Conservation (phyloP, 73 alveolate species). For the Uronychia setigera region DNA sequence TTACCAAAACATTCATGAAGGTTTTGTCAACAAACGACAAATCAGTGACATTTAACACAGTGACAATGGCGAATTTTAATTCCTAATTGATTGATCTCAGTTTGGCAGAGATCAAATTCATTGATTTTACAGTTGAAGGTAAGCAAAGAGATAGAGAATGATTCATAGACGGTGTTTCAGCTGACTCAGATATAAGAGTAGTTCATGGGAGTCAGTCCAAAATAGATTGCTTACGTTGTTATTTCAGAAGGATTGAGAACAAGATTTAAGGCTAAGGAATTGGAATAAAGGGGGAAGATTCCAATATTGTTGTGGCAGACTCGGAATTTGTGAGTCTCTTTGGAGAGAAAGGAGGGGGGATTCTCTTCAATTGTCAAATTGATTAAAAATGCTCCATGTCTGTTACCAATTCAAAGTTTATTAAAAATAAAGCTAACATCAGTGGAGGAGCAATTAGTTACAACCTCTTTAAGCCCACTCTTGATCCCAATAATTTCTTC, state of each 20-base stretch:
- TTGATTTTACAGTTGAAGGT: no score
- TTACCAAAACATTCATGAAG: no score
- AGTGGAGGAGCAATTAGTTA: conserved; percentile 8
- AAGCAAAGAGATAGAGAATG: no score
- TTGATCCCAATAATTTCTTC: not conserved
- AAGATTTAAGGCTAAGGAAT: not conserved
- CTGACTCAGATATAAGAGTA: not conserved
- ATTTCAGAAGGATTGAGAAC: not conserved
- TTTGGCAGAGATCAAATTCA: no score
- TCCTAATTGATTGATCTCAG: no score
- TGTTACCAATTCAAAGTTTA: not conserved
- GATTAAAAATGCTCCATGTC: not conserved
- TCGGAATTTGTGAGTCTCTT: not conserved
- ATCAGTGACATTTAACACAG: no score
- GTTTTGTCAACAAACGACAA: no score
- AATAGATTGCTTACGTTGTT: not conserved
- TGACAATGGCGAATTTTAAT: no score
- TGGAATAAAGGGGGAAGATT: not conserved
- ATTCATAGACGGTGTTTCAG: not conserved
- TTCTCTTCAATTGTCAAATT: not conserved
- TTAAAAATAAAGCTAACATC: not conserved
- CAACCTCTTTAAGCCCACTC: not conserved
- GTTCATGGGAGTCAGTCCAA: not conserved
- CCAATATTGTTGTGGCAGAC: not conserved
- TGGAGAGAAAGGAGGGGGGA: conserved; percentile 8